Base-by-base conservation (phyloP, 2,329 filamentous ascomycete genomes). In the Aspergillus piperis region DNA sequence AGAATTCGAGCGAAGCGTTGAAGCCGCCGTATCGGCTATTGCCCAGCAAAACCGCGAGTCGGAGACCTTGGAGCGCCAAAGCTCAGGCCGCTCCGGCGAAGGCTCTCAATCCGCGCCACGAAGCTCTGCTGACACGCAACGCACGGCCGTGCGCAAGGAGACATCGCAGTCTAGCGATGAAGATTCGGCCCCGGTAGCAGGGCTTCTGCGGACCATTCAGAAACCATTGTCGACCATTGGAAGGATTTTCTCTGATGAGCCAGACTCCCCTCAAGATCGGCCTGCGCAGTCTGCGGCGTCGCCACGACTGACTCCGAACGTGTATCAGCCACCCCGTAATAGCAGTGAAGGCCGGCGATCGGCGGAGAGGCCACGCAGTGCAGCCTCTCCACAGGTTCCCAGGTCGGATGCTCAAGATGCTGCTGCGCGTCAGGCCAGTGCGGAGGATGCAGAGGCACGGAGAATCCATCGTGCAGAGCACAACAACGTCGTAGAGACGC, bases 1-100 rank as follows among this genome's bases (percentile, higher is more conserved):
- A 59, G 95, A 98, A 39, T 99, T 99, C 70, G 95, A 99, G 74
- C 86, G 86, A 71, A 93, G 96, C 67, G 96, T 99, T n/a, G 95
- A 99, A 78, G 90, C 90, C 3, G 93, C 95, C 7, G 96, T 99
- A 3, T 96, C 92, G 5, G 91, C 91, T 44, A 99, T 99, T 66
- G 94, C 95, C 2, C 94, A 97, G 77, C 91, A 91, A 70, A 92
- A 97, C 70, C 85, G 87, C 60, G 80, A 82, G 62, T 80, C 83
- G 38, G 81, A 86, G 64, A 77, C 80, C n/a, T 66, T 73, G 52
- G 72, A 74, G 27, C 70, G 74, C 59, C 70, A 69, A 61, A 59
- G 77, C 30, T 71, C 74, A 3, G 81, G 82, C 64, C 82, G 82
- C 25, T 70, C 78, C 6, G 73, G 81, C 5, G 83, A 82, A 51